These are phyloP conservation scores for Lentinula novae-zelandiae DNA, from an alignment of 1,284 basidiomycete genomes.

Conservation along the genomic window DNA sequence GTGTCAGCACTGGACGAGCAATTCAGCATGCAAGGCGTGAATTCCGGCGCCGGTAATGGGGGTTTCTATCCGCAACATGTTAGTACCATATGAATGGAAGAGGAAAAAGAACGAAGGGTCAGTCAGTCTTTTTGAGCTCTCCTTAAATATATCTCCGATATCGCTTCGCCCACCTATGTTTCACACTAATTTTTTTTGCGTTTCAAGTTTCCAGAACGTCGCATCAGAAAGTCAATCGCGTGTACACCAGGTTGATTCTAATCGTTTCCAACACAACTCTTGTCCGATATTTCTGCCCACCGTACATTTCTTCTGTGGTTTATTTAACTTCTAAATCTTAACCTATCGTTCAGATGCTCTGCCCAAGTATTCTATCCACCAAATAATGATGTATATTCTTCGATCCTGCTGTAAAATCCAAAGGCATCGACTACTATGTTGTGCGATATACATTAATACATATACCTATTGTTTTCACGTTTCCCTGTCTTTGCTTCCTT, in stretches of 20 bases:
- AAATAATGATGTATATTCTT: neutral
- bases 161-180: neutral
- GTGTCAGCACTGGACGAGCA: neutral
- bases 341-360: neutral
- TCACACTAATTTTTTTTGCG: neutral
- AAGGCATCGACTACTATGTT: neutral
- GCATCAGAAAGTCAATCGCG: neutral
- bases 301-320: neutral
- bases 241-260: no score
- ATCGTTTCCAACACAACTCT: neutral
- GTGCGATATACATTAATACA: slow-evolving; percentile 1
- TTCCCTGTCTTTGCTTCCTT: neutral
- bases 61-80: slow-evolving; percentile 13
- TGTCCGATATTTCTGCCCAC: neutral
- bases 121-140: neutral
- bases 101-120: slow-evolving; percentile 1
- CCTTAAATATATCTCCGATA: neutral
- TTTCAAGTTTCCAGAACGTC: neutral
- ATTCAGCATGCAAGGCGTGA: neutral
- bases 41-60: neutral
- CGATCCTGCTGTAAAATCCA: neutral
- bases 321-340: neutral
- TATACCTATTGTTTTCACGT: neutral
- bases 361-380: neutral
- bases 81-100: slow-evolving; percentile 11